Evolutionary conservation across 768 basidiomycete species (phyloP).

Genomic region (Melanogaster broomeanus): DNA sequence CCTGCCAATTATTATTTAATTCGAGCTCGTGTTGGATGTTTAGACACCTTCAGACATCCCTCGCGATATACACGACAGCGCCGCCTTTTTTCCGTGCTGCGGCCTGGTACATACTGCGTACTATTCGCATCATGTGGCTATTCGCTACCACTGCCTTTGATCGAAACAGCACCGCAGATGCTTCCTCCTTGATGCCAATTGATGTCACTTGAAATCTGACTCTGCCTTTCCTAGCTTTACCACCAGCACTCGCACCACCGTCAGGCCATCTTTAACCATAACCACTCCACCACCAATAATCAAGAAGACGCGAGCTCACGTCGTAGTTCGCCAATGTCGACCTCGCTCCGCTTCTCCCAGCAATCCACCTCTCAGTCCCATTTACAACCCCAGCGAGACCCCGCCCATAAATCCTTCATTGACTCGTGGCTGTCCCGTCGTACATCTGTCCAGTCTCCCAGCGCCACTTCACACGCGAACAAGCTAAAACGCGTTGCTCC

Average conservation of each 20-base stretch:
- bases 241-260: constrained; percentile 7
- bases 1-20: not conserved
- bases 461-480: not conserved
- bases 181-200: not conserved
- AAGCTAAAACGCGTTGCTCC: not conserved
- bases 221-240: constrained; percentile 11
- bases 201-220: constrained; percentile 9
- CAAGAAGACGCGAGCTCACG: not conserved
- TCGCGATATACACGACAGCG: not conserved
- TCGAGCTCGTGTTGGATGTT: constrained; percentile 3
- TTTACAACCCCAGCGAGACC: not conserved
- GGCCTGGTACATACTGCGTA: not conserved
- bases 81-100: not conserved
- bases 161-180: constrained; percentile 8
- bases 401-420: constrained; percentile 2
- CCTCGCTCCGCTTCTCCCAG: constrained; percentile 9
- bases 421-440: constrained; percentile 24
- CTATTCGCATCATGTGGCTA: constrained; percentile 12
- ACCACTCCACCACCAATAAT: not conserved
- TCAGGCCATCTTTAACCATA: not conserved
- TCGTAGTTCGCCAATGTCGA: constrained; percentile 19
- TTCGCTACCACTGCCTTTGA: constrained; percentile 23
- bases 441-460: constrained; percentile 13
- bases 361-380: constrained; percentile 3
- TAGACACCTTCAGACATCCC: not conserved